A percentile compares a stretch with the other conserved stretches of the same genome.
These are phyloP conservation scores for Prunus campanulata DNA, from an alignment of 306 rosid species.

Conservation along the genomic window DNA sequence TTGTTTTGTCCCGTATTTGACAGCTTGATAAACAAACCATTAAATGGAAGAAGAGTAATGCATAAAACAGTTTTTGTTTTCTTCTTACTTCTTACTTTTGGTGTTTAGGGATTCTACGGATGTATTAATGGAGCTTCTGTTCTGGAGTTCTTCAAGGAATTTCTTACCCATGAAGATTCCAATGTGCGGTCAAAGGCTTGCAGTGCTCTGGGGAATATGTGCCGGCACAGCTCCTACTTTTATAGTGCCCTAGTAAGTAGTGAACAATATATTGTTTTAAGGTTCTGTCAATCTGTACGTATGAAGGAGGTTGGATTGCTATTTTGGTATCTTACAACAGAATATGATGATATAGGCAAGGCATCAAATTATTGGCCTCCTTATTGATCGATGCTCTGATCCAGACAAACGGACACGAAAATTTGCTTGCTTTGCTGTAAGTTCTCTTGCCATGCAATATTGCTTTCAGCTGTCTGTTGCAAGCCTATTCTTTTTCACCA, in stretches of 20 bases:
- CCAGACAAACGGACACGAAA: conserved; percentile 90
- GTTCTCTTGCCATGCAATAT: conserved; percentile 30
- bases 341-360: conserved; percentile 53
- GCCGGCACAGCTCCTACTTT: conserved; percentile 86
- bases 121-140: conserved; percentile 72
- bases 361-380: conserved; percentile 64
- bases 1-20: too few species aligned
- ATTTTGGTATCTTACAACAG: conserved; percentile 14
- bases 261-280: conserved; percentile 9
- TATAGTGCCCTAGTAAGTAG: conserved; percentile 63
- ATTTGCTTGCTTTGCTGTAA: conserved; percentile 99
- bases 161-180: conserved; percentile 82
- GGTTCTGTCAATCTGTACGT: conserved; percentile 1
- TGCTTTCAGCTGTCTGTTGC: neutral
- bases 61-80: neutral
- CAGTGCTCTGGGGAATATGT: conserved; percentile 98
- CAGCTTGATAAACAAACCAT: too few species aligned
- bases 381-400: conserved; percentile 88
- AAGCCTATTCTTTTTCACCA: neutral
- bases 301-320: conserved; percentile 1
- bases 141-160: conserved; percentile 75
- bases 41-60: neutral
- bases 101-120: conserved; percentile 72
- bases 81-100: conserved; percentile 1
- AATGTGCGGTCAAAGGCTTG: conserved; percentile 90